Evolutionary conservation across 2,329 filamentous ascomycete species (phyloP).

Genomic region (Hypoxylon sp.): DNA sequence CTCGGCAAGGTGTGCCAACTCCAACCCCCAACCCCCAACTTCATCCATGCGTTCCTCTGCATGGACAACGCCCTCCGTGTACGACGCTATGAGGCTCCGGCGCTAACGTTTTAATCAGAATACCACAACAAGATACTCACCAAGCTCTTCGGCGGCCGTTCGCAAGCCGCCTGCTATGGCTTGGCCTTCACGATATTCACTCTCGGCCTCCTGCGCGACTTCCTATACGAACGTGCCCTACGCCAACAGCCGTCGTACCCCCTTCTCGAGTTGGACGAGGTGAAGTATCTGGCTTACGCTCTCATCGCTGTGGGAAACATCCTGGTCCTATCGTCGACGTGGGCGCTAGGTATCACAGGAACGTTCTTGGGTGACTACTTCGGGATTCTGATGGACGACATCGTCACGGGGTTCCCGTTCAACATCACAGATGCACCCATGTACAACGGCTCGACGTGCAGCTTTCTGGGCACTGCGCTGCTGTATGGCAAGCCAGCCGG

Average conservation of each 20-base stretch:
- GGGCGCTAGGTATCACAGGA: constrained; percentile 91
- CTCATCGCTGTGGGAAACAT: constrained; percentile 84
- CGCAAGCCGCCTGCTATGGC: constrained; percentile 86
- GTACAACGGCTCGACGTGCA: constrained; percentile 95
- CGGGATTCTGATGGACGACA: constrained; percentile 95
- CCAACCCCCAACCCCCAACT: constrained; percentile 18
- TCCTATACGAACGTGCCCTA: constrained; percentile 88
- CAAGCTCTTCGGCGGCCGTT: constrained; percentile 84
- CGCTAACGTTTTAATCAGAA: constrained; percentile 68
- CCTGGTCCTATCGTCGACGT: constrained; percentile 91
- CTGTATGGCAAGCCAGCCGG: constrained; percentile 91
- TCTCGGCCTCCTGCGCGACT: constrained; percentile 89
- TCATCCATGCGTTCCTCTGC: constrained; percentile 32
- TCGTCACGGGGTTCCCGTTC: constrained; percentile 96
- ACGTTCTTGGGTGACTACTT: constrained; percentile 99
- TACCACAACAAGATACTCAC: constrained; percentile 93
- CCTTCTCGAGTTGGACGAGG: constrained; percentile 72
- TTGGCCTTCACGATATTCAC: constrained; percentile 92
- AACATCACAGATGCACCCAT: constrained; percentile 92
- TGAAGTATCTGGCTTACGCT: constrained; percentile 75
- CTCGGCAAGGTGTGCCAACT: constrained; percentile 77
- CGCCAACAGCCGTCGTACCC: constrained; percentile 82
- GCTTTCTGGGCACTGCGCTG: constrained; percentile 89
- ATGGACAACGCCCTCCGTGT: not conserved
- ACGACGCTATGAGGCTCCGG: not conserved